These are phyloP conservation scores for Amanita phalloides DNA, from an alignment of 768 basidiomycete species.

Conservation along the genomic window DNA sequence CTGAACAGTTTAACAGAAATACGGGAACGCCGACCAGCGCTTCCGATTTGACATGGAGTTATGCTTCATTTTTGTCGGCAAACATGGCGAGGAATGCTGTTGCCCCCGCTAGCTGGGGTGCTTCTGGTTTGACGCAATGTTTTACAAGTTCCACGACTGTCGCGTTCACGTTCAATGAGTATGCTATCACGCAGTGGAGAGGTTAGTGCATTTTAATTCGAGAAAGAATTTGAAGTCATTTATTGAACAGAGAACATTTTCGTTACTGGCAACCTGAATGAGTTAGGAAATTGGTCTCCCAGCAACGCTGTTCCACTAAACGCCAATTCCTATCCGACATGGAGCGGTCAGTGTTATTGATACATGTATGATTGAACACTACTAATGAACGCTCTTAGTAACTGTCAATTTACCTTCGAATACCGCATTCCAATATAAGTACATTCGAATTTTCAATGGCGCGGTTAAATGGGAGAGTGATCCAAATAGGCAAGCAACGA, in stretches of 20 bases:
- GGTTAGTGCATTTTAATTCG: conserved; percentile 25
- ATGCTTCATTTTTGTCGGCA: conserved; percentile 56
- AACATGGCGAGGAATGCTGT: conserved; percentile 40
- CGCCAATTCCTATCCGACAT: conserved; percentile 48
- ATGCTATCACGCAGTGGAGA: conserved; percentile 47
- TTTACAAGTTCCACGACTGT: conserved; percentile 23
- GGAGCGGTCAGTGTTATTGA: conserved; percentile 44
- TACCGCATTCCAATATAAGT: conserved; percentile 58
- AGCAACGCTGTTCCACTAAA: conserved; percentile 44
- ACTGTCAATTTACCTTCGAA: conserved; percentile 50
- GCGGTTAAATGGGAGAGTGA: conserved; percentile 58
- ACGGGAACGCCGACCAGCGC: conserved; percentile 49
- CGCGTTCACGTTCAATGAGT: conserved; percentile 53
- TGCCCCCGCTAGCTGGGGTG: conserved; percentile 53
- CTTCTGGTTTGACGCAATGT: conserved; percentile 39
- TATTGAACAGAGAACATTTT: conserved; percentile 50
- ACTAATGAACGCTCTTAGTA: conserved; percentile 23
- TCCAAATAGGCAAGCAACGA: conserved; percentile 45
- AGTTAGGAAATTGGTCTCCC: conserved; percentile 52
- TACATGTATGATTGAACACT: not conserved
- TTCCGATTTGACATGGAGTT: conserved; percentile 66
- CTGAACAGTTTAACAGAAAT: conserved; percentile 50
- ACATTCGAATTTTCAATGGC: conserved; percentile 47
- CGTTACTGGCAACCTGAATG: conserved; percentile 47
- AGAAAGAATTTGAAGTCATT: not conserved